Percentiles rank a stretch among this genome's conserved stretches.
Conservation (phyloP, 2,329 filamentous ascomycete genomes). For the Metarhizium anisopliae region DNA sequence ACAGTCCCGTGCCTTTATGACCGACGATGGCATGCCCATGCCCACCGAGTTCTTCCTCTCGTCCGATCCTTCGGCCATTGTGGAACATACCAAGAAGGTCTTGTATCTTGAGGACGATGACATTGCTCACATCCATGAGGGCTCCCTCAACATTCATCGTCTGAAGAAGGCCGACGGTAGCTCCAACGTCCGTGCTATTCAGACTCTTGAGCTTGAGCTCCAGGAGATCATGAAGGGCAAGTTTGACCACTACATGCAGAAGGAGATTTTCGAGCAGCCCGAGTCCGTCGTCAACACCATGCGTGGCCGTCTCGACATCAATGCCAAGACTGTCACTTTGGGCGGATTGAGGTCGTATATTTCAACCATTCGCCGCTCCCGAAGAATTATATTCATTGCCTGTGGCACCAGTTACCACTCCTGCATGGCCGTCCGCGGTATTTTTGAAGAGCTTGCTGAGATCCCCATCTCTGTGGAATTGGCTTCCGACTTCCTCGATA, state of each 20-base stretch:
- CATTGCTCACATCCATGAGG: slow-evolving; percentile 98
- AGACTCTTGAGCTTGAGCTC: slow-evolving; percentile 96
- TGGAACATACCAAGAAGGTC: slow-evolving; percentile 99
- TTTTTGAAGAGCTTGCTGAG: slow-evolving; percentile 96
- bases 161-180: slow-evolving; percentile 93
- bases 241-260: slow-evolving; percentile 99
- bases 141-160: slow-evolving; percentile 97
- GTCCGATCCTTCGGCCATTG: slow-evolving; percentile 94
- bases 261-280: slow-evolving; percentile 99
- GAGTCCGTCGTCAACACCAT: slow-evolving; percentile 99
- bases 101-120: slow-evolving; percentile 99
- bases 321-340: slow-evolving; percentile 90
- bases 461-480: slow-evolving; percentile 96
- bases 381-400: slow-evolving; percentile 97
- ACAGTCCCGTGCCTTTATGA: slow-evolving; percentile 97
- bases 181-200: slow-evolving; percentile 94
- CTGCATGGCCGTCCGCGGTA: slow-evolving; percentile 97
- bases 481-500: slow-evolving; percentile 95
- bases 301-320: slow-evolving; percentile 92
- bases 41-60: slow-evolving; percentile 99
- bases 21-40: slow-evolving; percentile 95
- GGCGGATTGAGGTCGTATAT: slow-evolving; percentile 96
- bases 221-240: slow-evolving; percentile 99
- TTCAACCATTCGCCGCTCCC: slow-evolving; percentile 88
- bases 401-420: slow-evolving; percentile 98